phyloP scores from a whole-genome alignment of 495 filamentous ascomycete genomes.

The Opeltia flavorubescens region DNA sequence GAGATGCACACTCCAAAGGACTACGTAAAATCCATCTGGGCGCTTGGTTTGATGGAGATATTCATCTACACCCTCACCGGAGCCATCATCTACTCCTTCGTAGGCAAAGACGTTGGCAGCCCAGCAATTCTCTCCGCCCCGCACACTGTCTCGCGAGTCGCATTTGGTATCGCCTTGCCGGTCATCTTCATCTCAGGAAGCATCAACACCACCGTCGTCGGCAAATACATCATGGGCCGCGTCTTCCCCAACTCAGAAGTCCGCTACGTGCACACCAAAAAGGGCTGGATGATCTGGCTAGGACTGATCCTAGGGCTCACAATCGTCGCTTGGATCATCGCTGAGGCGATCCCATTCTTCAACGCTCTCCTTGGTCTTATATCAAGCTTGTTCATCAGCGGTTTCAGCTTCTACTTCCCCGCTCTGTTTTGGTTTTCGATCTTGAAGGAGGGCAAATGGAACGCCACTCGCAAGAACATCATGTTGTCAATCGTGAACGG shows the following conservation, averaged over 20 bases:
- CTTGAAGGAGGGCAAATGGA: constrained; percentile 25
- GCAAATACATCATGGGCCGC: constrained; percentile 48
- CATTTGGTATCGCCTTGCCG: constrained; percentile 61
- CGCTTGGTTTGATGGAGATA: constrained; percentile 43
- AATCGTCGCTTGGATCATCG: constrained; percentile 51
- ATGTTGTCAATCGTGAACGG: constrained; percentile 17
- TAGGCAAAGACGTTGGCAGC: constrained; percentile 49
- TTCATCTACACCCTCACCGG: constrained; percentile 52
- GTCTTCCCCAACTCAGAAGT: constrained; percentile 38
- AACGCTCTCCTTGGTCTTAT: constrained; percentile 44
- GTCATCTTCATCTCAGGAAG: constrained; percentile 55
- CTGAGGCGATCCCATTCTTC: constrained; percentile 58
- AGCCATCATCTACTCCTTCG: constrained; percentile 54
- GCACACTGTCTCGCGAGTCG: constrained; percentile 45
- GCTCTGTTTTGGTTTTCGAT: constrained; percentile 52
- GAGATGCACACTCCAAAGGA: constrained; percentile 57
- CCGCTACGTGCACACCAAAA: constrained; percentile 41
- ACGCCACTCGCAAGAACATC: constrained; percentile 20
- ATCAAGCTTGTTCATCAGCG: constrained; percentile 46
- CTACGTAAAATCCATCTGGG: constrained; percentile 42
- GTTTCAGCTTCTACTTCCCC: constrained; percentile 53
- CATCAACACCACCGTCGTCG: constrained; percentile 43
- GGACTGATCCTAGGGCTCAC: constrained; percentile 39
- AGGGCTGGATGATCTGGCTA: constrained; percentile 44
- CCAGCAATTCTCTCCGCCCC: constrained; percentile 60